phyloP scores from a whole-genome alignment of 768 basidiomycete species.

The Tylopilus sp. region DNA sequence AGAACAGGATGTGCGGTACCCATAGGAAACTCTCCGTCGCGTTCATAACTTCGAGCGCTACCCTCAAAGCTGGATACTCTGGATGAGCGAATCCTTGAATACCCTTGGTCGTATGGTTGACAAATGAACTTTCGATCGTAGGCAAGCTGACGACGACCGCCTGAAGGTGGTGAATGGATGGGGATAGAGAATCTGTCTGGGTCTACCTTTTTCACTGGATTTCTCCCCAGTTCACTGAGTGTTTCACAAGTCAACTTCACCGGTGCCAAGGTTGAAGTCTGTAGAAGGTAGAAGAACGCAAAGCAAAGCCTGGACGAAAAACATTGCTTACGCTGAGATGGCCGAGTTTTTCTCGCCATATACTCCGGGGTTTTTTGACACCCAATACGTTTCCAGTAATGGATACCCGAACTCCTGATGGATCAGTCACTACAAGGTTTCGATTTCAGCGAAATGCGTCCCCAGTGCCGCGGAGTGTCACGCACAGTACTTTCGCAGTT shows the following conservation, averaged over 20 bases:
- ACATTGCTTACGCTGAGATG: slow-evolving; percentile 50
- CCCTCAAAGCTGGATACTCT: slow-evolving; percentile 78
- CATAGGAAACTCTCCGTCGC: slow-evolving; percentile 94
- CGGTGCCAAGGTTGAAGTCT: slow-evolving; percentile 58
- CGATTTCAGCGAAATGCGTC: neutral
- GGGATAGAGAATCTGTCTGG: neutral
- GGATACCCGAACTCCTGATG: slow-evolving; percentile 81
- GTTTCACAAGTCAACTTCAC: slow-evolving; percentile 65
- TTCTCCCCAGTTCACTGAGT: slow-evolving; percentile 69
- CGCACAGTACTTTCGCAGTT: slow-evolving; percentile 67
- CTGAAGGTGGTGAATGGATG: slow-evolving; percentile 34
- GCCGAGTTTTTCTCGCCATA: slow-evolving; percentile 71
- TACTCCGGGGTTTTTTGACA: slow-evolving; percentile 66
- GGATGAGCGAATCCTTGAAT: slow-evolving; percentile 78
- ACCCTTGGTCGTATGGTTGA: slow-evolving; percentile 71
- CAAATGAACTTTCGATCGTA: slow-evolving; percentile 92
- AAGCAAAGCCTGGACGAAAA: neutral
- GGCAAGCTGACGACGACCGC: slow-evolving; percentile 85
- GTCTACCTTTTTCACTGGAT: slow-evolving; percentile 66
- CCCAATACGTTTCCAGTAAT: slow-evolving; percentile 83
- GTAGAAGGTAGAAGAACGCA: slow-evolving; percentile 1
- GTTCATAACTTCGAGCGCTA: slow-evolving; percentile 86
- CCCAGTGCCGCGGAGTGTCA: slow-evolving; percentile 5
- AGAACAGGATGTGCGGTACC: slow-evolving; percentile 43
- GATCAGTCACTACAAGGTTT: slow-evolving; percentile 63